Conservation (phyloP, 2,329 filamentous ascomycete genomes). For the Parasarocladium wereldwijsianum region DNA sequence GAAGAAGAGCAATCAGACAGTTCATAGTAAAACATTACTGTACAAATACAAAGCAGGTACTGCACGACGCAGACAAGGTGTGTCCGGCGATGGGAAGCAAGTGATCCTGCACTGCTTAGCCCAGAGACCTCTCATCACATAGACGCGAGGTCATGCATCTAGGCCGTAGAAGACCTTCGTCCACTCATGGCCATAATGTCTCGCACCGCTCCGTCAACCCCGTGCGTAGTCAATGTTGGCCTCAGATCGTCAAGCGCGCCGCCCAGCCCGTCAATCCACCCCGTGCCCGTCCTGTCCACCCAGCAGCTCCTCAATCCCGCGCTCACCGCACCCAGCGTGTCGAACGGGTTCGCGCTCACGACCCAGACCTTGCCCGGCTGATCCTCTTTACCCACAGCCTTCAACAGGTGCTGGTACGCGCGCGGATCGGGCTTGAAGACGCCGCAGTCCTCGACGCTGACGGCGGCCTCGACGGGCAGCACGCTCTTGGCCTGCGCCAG, state of each 20-base stretch:
- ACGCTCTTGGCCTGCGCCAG: constrained; percentile 26
- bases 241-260: constrained; percentile 23
- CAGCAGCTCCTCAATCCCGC: constrained; percentile 50
- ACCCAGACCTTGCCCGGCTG: constrained; percentile 45
- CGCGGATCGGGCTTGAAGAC: constrained; percentile 52
- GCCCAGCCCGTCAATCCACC: constrained; percentile 51
- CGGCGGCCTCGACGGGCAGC: constrained; percentile 30
- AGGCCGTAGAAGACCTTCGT: too few relatives aligned
- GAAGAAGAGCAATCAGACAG: too few relatives aligned
- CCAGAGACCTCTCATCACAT: too few relatives aligned
- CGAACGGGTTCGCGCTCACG: constrained; percentile 60
- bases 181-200: constrained; percentile 12
- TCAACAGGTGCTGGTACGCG: constrained; percentile 45
- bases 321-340: constrained; percentile 48
- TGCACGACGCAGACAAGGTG: too few relatives aligned
- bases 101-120: too few relatives aligned
- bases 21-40: too few relatives aligned
- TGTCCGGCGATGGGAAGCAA: too few relatives aligned
- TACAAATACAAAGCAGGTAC: too few relatives aligned
- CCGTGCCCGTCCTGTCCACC: constrained; percentile 47
- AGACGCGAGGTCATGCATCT: too few relatives aligned
- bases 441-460: constrained; percentile 42
- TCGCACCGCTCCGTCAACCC: constrained; percentile 41
- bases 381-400: constrained; percentile 29
- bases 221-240: constrained; percentile 38